These are phyloP conservation scores for Phaeosphaeriaceae sp. DNA, from an alignment of 2,329 filamentous ascomycete genomes.

Conservation along the genomic window DNA sequence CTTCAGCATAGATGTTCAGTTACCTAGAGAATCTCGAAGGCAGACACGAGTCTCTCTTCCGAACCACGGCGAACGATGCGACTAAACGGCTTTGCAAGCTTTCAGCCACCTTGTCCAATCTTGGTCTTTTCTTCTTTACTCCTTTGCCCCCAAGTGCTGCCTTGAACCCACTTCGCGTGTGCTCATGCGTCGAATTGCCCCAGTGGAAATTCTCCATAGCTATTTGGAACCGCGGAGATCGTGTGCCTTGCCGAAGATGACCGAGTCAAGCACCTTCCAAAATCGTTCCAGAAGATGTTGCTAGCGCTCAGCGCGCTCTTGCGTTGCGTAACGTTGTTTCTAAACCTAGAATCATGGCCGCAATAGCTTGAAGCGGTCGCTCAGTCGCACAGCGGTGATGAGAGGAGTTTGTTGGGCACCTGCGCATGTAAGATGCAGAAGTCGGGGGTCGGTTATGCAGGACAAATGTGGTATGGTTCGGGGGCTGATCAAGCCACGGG, in stretches of 20 bases:
- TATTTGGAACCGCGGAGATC: slow-evolving; percentile 11
- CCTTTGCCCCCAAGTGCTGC: slow-evolving; percentile 19
- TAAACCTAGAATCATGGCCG: slow-evolving; percentile 11
- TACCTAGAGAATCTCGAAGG: slow-evolving; percentile 34
- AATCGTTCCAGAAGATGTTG: slow-evolving; percentile 1
- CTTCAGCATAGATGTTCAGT: not conserved
- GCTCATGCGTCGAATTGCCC: not conserved
- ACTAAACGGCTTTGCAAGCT: slow-evolving; percentile 40
- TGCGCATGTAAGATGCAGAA: slow-evolving; percentile 2
- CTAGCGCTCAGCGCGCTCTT: slow-evolving; percentile 7
- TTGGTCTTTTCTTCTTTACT: slow-evolving; percentile 37
- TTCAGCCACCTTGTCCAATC: slow-evolving; percentile 40
- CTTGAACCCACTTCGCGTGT: slow-evolving; percentile 17
- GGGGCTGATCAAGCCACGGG: slow-evolving; percentile 7
- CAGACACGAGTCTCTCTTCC: slow-evolving; percentile 28
- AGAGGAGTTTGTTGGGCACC: not conserved
- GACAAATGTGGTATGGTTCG: not conserved
- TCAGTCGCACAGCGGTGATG: slow-evolving; percentile 1
- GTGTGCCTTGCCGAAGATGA: no score
- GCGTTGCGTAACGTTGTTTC: slow-evolving; percentile 12
- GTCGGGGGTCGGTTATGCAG: not conserved
- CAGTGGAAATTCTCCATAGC: slow-evolving; percentile 24
- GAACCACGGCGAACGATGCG: slow-evolving; percentile 39
- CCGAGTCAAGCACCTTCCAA: slow-evolving; percentile 14
- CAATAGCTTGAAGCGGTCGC: not conserved